Conservation (phyloP, 1,139 yeast species). For the Yamadazyma atmosphaerica region DNA sequence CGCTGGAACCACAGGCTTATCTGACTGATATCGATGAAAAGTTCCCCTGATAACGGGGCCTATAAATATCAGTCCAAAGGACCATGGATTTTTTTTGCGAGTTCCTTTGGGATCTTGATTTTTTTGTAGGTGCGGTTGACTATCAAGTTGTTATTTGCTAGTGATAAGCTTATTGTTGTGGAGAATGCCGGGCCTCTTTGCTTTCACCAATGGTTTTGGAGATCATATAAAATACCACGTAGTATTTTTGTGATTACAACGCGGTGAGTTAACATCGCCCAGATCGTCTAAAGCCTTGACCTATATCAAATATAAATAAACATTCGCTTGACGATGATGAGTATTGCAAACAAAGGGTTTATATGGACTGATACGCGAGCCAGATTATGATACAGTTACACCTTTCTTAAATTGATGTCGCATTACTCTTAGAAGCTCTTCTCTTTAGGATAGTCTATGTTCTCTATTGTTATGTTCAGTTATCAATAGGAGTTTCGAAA, state of each 20-base stretch:
- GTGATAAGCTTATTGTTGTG: too few relatives aligned
- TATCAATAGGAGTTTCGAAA: too few relatives aligned
- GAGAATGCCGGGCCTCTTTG: too few relatives aligned
- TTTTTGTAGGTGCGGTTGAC: too few relatives aligned
- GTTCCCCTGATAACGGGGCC: background rate
- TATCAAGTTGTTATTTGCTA: too few relatives aligned
- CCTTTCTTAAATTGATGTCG: background rate
- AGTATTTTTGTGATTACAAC: background rate
- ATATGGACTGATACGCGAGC: too few relatives aligned
- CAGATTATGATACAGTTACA: too few relatives aligned
- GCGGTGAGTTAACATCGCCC: too few relatives aligned
- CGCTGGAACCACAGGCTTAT: background rate
- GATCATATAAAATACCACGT: background rate
- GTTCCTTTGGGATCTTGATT: background rate
- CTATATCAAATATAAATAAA: background rate
- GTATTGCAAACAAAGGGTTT: conserved; percentile 1
- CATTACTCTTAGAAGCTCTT: too few relatives aligned
- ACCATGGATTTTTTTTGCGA: background rate
- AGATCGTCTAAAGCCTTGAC: background rate
- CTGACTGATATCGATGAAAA: background rate
- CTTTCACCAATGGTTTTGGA: too few relatives aligned
- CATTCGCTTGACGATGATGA: background rate
- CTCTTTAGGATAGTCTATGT: too few relatives aligned
- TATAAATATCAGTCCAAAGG: background rate
- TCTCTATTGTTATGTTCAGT: too few relatives aligned